phyloP scores from a whole-genome alignment of 768 basidiomycete species.

The Serendipita sp. region DNA sequence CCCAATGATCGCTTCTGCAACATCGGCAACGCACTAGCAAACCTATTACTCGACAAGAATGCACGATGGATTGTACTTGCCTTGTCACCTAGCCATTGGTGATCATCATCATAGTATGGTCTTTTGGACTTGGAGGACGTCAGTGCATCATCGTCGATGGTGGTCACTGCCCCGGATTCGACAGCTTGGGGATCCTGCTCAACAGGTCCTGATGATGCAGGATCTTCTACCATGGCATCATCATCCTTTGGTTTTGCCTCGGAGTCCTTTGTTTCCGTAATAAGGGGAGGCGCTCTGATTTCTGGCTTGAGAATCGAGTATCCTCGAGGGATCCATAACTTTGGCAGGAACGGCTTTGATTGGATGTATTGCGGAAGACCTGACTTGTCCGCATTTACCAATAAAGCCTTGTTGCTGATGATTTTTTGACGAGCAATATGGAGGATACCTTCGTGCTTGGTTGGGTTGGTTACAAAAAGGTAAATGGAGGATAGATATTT shows the following conservation, averaged over 20 bases:
- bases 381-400: slow-evolving; percentile 35
- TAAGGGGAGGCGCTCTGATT: neutral
- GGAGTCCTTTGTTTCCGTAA: too few relatives aligned
- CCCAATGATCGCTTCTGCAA: slow-evolving; percentile 70
- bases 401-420: slow-evolving; percentile 58
- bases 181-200: too few relatives aligned
- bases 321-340: slow-evolving; percentile 43
- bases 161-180: neutral
- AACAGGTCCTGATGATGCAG: too few relatives aligned
- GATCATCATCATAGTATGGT: slow-evolving; percentile 27
- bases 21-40: slow-evolving; percentile 64
- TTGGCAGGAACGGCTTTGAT: slow-evolving; percentile 50
- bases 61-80: slow-evolving; percentile 26
- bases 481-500: slow-evolving; percentile 66
- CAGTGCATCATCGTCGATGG: neutral
- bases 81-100: slow-evolving; percentile 64
- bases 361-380: slow-evolving; percentile 64
- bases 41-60: slow-evolving; percentile 8
- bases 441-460: slow-evolving; percentile 47
- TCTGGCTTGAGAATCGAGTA: neutral
- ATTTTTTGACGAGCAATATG: slow-evolving; percentile 51
- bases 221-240: too few relatives aligned
- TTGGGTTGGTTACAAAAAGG: slow-evolving; percentile 54
- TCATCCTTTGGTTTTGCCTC: too few relatives aligned
- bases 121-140: slow-evolving; percentile 22